Evolutionary conservation across 1,284 basidiomycete species (phyloP).

Genomic region (Fistulinella cinereoalba): DNA sequence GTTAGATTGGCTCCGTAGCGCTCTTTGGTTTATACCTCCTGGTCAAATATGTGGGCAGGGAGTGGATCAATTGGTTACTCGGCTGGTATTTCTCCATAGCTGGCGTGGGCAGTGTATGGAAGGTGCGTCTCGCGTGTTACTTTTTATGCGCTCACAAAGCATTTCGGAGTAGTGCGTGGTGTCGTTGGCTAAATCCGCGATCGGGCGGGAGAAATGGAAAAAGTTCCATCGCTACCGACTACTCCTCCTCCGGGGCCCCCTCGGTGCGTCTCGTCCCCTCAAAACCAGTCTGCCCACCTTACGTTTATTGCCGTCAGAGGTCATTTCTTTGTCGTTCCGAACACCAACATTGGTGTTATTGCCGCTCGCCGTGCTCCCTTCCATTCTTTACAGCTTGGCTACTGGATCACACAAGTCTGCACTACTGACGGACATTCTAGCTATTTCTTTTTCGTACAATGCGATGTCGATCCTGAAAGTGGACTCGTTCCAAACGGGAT

Average conservation of each 20-base stretch:
- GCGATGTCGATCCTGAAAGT: constrained; percentile 81
- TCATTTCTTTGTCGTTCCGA: constrained; percentile 50
- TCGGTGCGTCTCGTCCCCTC: constrained; percentile 41
- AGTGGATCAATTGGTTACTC: constrained; percentile 79
- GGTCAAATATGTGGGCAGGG: constrained; percentile 75
- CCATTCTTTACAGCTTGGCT: constrained; percentile 63
- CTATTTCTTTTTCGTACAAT: constrained; percentile 81
- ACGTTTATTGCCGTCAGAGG: constrained; percentile 33
- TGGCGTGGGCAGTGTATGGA: constrained; percentile 68
- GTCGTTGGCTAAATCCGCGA: constrained; percentile 43
- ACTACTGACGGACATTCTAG: constrained; percentile 78
- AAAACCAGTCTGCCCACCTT: no score
- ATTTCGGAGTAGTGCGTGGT: constrained; percentile 45
- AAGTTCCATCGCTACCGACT: constrained; percentile 48
- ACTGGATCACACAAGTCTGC: constrained; percentile 56
- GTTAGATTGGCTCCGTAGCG: constrained; percentile 61
- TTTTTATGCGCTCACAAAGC: neutral
- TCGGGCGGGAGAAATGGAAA: constrained; percentile 53
- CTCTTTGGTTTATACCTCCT: constrained; percentile 68
- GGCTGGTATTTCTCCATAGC: constrained; percentile 74
- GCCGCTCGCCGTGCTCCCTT: constrained; percentile 64
- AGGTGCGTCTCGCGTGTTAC: constrained; percentile 34
- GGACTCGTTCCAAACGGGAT: constrained; percentile 89
- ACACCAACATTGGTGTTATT: constrained; percentile 66
- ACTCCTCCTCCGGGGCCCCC: constrained; percentile 42